Evolutionary conservation across 1,284 basidiomycete species (phyloP).

Genomic region (Cryptococcus sp.): DNA sequence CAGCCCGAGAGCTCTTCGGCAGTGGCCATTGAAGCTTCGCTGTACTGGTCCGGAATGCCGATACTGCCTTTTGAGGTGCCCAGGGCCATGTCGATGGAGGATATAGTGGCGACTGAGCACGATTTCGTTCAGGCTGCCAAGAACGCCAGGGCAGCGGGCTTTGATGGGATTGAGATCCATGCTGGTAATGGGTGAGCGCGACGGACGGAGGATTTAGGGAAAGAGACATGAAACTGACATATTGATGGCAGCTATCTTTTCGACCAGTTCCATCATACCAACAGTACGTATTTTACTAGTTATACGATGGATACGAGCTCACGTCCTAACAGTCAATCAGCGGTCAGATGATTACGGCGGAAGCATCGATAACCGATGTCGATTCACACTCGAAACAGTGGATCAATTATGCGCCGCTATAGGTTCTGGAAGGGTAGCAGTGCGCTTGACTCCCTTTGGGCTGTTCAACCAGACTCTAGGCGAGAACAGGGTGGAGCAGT

Average conservation of each 20-base stretch:
- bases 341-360: constrained; percentile 40
- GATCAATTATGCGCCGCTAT: constrained; percentile 30
- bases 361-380: constrained; percentile 28
- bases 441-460: constrained; percentile 42
- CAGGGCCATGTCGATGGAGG: constrained; percentile 29
- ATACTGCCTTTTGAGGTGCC: constrained; percentile 29
- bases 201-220: too few species aligned
- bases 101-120: constrained; percentile 25
- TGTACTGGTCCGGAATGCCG: constrained; percentile 17
- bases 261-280: constrained; percentile 41
- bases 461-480: constrained; percentile 41
- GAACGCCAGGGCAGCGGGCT: constrained; percentile 32
- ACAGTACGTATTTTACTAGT: constrained; percentile 12
- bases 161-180: constrained; percentile 46
- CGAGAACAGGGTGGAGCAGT: constrained; percentile 33
- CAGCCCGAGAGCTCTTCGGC: constrained; percentile 25
- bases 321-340: constrained; percentile 20
- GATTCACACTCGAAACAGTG: constrained; percentile 33
- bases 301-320: neutral
- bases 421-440: constrained; percentile 29
- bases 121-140: constrained; percentile 31
- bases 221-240: neutral
- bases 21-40: constrained; percentile 21
- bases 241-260: constrained; percentile 25
- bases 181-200: constrained; percentile 34